Conservation (phyloP, 2,329 filamentous ascomycete species). For the Amesomyces nigricolor region DNA sequence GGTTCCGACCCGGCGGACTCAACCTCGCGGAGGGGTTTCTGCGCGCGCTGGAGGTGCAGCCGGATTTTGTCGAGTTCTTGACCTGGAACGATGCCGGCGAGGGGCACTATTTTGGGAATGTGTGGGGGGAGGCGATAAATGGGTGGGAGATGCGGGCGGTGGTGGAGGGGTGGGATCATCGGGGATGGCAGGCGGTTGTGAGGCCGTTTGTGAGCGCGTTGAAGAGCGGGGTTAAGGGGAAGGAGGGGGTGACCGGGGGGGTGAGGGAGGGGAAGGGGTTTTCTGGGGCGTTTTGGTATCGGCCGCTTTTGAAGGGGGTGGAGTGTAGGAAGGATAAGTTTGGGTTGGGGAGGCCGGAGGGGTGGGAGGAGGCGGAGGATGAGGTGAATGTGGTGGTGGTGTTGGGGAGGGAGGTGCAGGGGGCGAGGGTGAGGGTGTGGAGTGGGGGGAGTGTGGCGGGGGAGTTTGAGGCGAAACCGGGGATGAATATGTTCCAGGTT, state of each 20-base stretch:
- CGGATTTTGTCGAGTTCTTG: neutral
- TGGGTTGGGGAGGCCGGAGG: neutral
- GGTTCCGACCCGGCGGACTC: neutral
- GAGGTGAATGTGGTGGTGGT: conserved; percentile 1
- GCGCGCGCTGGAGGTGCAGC: neutral
- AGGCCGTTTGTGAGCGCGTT: neutral
- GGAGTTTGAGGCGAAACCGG: neutral
- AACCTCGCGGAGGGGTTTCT: neutral
- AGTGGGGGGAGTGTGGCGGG: neutral
- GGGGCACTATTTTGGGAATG: conserved; percentile 4
- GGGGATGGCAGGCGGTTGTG: neutral
- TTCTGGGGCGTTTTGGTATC: conserved; percentile 6
- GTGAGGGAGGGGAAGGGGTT: neutral
- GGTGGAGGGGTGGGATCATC: neutral
- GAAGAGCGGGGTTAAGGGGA: neutral
- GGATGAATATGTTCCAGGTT: conserved; percentile 6
- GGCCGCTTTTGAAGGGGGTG: neutral
- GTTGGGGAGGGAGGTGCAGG: neutral
- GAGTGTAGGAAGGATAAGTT: neutral
- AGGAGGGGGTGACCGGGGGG: neutral
- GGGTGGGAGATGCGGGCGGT: neutral
- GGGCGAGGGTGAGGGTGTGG: neutral
- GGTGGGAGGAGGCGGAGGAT: conserved; percentile 1
- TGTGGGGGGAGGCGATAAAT: neutral
- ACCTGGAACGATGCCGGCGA: conserved; percentile 5